These are phyloP conservation scores for Hypoxylon sp. DNA, from an alignment of 2,329 filamentous ascomycete genomes.

Conservation along the genomic window DNA sequence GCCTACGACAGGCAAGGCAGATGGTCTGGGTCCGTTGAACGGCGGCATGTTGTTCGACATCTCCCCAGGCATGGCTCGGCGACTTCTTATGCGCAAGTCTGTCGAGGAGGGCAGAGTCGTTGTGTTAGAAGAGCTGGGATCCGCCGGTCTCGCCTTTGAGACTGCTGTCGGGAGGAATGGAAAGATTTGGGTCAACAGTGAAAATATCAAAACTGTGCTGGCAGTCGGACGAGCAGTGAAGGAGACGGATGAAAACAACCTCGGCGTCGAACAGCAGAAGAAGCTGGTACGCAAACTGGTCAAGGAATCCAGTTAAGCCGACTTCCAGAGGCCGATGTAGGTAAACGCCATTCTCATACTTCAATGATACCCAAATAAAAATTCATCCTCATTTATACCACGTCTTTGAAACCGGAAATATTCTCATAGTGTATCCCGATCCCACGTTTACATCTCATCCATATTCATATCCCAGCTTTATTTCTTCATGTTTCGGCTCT, in stretches of 20 bases:
- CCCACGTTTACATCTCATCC: no score
- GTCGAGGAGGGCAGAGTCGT: constrained; percentile 73
- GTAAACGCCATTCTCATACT: constrained; percentile 27
- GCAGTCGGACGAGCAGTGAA: constrained; percentile 82
- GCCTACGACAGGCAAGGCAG: constrained; percentile 84
- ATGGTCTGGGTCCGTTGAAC: constrained; percentile 84
- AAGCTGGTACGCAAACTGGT: constrained; percentile 75
- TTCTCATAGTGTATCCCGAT: no score
- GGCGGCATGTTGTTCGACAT: constrained; percentile 90
- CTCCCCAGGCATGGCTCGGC: constrained; percentile 82
- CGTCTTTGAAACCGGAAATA: no score
- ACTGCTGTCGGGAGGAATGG: constrained; percentile 94
- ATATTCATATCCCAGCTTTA: no score
- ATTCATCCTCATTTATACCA: not conserved
- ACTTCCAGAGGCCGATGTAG: constrained; percentile 8
- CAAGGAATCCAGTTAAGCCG: constrained; percentile 65
- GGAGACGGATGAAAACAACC: constrained; percentile 77
- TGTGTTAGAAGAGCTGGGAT: constrained; percentile 82
- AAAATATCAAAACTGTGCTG: constrained; percentile 76
- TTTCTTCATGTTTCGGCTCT: no score
- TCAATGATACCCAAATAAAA: constrained; percentile 37
- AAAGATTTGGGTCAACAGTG: constrained; percentile 89
- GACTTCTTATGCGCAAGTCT: constrained; percentile 75
- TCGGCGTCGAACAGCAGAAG: constrained; percentile 75
- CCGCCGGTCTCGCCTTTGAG: constrained; percentile 86